Evolutionary conservation across 202 grass and related monocot species (phyloP).

Genomic region (Carex arenaria): DNA sequence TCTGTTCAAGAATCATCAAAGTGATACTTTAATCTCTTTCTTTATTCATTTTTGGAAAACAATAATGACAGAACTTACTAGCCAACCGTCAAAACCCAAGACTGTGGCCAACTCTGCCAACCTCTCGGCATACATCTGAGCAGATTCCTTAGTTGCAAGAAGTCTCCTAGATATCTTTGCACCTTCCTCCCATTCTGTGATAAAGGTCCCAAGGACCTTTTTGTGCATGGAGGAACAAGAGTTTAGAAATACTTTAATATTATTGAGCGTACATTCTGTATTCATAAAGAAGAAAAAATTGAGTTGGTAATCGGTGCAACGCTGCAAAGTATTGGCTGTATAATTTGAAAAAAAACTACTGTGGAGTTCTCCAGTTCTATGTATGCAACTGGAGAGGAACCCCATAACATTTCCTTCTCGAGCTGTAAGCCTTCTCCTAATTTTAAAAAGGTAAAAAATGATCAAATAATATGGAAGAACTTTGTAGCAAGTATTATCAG

Average conservation of each 20-base stretch:
- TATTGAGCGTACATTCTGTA: neutral
- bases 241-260: neutral
- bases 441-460: neutral
- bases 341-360: neutral
- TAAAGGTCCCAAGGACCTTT: slow-evolving; percentile 84
- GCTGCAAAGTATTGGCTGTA: neutral
- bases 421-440: neutral
- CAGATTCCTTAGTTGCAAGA: slow-evolving; percentile 56
- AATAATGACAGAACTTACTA: slow-evolving; percentile 42
- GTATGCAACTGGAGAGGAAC: neutral
- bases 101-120: slow-evolving; percentile 53
- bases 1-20: neutral
- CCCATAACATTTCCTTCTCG: neutral
- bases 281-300: neutral
- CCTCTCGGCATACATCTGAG: slow-evolving; percentile 70
- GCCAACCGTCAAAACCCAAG: slow-evolving; percentile 92
- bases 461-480: neutral
- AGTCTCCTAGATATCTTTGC: slow-evolving; percentile 49
- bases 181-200: slow-evolving; percentile 77
- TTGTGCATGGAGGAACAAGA: neutral
- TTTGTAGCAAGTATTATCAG: neutral
- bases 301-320: neutral
- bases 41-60: neutral
- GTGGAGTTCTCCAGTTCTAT: neutral
- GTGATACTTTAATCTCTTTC: neutral